These are phyloP conservation scores for Populus davidiana DNA, from an alignment of 345 rosid species.

Conservation along the genomic window DNA sequence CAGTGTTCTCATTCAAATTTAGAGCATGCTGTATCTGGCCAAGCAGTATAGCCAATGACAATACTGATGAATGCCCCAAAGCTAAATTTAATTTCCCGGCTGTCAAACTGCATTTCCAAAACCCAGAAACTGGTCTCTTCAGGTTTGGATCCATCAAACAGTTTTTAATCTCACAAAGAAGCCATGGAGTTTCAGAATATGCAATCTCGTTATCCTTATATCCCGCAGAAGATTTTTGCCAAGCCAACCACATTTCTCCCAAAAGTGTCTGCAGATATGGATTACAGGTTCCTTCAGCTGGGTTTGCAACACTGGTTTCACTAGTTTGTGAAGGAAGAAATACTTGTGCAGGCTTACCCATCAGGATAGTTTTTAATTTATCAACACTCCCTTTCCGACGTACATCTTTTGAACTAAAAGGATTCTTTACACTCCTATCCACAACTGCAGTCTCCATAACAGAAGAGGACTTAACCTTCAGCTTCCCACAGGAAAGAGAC, in stretches of 20 bases:
- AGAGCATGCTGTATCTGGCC: conserved; percentile 51
- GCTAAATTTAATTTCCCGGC: conserved; percentile 59
- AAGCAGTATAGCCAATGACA: conserved; percentile 51
- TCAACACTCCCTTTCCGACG: conserved; percentile 34
- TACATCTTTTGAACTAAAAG: conserved; percentile 28
- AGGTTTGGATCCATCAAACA: conserved; percentile 42
- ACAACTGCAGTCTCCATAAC: conserved; percentile 21
- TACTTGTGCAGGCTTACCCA: conserved; percentile 56
- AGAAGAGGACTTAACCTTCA: conserved; percentile 46
- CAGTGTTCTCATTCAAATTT: conserved; percentile 31
- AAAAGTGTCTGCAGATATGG: conserved; percentile 43
- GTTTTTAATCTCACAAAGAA: conserved; percentile 62
- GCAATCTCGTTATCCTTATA: conserved; percentile 46
- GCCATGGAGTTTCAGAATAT: conserved; percentile 53
- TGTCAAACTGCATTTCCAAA: conserved; percentile 59
- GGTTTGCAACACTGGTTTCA: conserved; percentile 26
- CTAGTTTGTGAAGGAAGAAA: conserved; percentile 33
- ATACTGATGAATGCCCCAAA: conserved; percentile 50
- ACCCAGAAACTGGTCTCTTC: conserved; percentile 43
- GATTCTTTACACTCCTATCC: conserved; percentile 28
- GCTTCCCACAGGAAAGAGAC: conserved; percentile 55
- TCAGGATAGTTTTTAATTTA: conserved; percentile 43
- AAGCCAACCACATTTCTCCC: conserved; percentile 62
- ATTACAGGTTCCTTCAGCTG: conserved; percentile 30
- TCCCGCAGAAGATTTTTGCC: conserved; percentile 44